phyloP scores from a whole-genome alignment of 2,329 filamentous ascomycete species.

The Neofusicoccum cordaticola region DNA sequence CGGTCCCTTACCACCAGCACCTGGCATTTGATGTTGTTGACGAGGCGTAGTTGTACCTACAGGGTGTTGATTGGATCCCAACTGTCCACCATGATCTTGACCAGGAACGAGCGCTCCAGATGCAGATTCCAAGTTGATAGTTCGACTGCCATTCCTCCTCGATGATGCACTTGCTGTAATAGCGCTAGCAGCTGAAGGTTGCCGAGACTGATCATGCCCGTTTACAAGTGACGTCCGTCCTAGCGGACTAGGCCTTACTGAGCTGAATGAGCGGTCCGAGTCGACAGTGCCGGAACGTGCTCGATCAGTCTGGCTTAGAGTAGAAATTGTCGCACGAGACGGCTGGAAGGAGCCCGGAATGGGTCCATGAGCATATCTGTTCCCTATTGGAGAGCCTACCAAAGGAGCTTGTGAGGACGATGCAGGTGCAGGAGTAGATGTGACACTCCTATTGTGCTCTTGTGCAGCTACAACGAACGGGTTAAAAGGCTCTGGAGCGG shows the following conservation, averaged over 20 bases:
- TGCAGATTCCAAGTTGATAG: neutral
- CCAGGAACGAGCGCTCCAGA: neutral
- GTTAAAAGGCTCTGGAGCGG: neutral
- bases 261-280: neutral
- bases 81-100: neutral
- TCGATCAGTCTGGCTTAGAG: neutral
- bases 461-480: neutral
- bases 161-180: neutral
- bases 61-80: neutral
- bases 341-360: neutral
- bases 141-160: neutral
- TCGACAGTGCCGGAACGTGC: neutral
- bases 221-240: neutral
- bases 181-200: neutral
- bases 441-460: slow-evolving; percentile 4
- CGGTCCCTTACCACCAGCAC: neutral
- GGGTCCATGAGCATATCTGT: too few species aligned
- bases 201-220: neutral
- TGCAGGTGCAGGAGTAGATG: neutral
- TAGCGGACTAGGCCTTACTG: neutral
- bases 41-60: neutral
- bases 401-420: neutral
- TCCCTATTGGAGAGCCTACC: neutral
- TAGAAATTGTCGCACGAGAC: neutral
- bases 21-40: neutral